Base-by-base conservation (phyloP, 495 filamentous ascomycete species). In the Staphylotrichum tortipilum region DNA sequence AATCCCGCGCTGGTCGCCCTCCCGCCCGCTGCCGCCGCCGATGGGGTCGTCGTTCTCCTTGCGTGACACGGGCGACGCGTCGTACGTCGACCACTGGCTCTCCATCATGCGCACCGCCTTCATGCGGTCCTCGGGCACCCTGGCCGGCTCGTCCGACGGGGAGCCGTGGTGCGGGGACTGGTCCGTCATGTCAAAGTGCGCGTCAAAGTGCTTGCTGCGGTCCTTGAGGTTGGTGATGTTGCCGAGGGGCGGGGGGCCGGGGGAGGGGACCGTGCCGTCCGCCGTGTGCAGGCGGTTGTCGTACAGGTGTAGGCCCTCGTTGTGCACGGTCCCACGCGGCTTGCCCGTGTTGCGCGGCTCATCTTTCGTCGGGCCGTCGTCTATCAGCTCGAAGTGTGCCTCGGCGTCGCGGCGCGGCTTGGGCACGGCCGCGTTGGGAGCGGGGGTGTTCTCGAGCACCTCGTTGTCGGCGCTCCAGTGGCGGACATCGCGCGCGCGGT, bases 341-440 rank as follows among this genome's bases (percentile, higher is more conserved):
- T 7, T 52, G 7, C 64, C 68, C 28, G 71, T 61, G 59, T 89
- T 80, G 17, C 68, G 70, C 53, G 92, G 73, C 30, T 85, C 54
- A 0, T 46, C 45, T 12, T 29, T 42, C 44, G 23, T 29, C n/a
- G 53, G 54, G 30, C 53, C 58, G 36, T 58, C 60, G 31, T 65
- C 62, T 12, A 54, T 37, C 50, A 65, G 48, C 29, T 59, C 76
- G 55, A 95, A 94, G 67, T 96, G 88, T 0, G 82, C 68, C 55
- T 87, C 81, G 12, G 84, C 80, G 50, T 95, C 86, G 19, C 79
- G 84, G 36, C 91, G 88, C 12, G 85, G 72, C 54, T 89, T 83
- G 44, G 79, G 68, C 21, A 78, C 71, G 33, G 66, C 72, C 0
- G 74, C 64, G 29, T 78, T 76, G 29, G 67, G 68, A 24, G 73